A percentile compares a stretch with the other conserved stretches of the same genome.
Evolutionary conservation across 2,329 filamentous ascomycete species (phyloP).

Genomic region (Rhynchosporium agropyri): DNA sequence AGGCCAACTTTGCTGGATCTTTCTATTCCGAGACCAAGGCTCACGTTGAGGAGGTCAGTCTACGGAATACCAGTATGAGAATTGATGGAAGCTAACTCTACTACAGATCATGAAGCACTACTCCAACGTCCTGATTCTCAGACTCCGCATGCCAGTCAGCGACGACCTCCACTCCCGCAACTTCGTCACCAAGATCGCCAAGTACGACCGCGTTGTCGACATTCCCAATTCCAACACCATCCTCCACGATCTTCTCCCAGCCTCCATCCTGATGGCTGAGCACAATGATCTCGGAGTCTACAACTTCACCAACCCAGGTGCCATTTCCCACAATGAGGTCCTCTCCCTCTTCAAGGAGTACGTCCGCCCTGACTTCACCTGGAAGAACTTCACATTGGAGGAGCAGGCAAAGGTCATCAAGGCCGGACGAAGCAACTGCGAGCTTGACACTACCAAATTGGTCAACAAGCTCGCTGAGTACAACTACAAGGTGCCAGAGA

Average conservation of each 20-base stretch:
- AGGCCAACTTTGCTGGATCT: conserved; percentile 65
- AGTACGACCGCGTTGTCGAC: conserved; percentile 66
- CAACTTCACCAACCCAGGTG: conserved; percentile 72
- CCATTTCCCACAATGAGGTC: conserved; percentile 73
- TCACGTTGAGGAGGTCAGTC: conserved; percentile 62
- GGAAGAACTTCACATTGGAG: conserved; percentile 68
- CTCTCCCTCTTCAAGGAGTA: conserved; percentile 64
- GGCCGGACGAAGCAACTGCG: conserved; percentile 67
- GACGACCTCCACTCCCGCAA: conserved; percentile 67
- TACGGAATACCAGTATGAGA: background rate
- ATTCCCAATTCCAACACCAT: conserved; percentile 71
- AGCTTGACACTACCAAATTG: conserved; percentile 64
- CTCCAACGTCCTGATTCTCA: conserved; percentile 62
- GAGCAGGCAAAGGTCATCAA: conserved; percentile 70
- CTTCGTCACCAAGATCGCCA: conserved; percentile 70
- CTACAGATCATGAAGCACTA: conserved; percentile 65
- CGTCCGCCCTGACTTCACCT: conserved; percentile 60
- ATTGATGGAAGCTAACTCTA: conserved; percentile 14
- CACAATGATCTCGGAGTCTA: conserved; percentile 64
- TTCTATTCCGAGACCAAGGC: conserved; percentile 71
- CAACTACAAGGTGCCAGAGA: conserved; percentile 59
- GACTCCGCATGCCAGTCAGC: conserved; percentile 70
- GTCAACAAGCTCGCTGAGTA: conserved; percentile 62
- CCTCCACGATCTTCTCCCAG: conserved; percentile 64
- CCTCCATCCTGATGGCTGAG: conserved; percentile 61